Percentiles rank a stretch among this genome's conserved stretches.
Conservation (phyloP, 2,329 filamentous ascomycete genomes). For the Ceratocystis ficicola region DNA sequence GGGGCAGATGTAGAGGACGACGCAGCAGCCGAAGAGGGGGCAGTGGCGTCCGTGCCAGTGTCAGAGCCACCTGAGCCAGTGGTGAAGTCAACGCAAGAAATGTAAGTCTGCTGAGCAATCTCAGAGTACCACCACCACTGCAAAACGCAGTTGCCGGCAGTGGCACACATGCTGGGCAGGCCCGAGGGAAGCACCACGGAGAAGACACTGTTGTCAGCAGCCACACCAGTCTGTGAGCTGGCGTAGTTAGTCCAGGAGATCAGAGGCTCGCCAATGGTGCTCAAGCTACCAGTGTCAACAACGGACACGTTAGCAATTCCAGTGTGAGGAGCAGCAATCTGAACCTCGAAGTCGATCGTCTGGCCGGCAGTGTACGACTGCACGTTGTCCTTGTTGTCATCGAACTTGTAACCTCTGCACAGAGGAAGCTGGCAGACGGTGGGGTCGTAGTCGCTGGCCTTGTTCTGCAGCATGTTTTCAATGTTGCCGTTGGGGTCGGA, state of each 20-base stretch:
- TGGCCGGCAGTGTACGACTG: conserved; percentile 36
- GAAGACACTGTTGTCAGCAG: conserved; percentile 36
- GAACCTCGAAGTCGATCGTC: conserved; percentile 33
- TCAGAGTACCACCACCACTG: conserved; percentile 38
- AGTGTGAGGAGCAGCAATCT: conserved; percentile 36
- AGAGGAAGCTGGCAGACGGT: conserved; percentile 27
- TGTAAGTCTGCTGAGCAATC: conserved; percentile 31
- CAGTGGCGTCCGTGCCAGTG: not conserved
- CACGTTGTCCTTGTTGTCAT: conserved; percentile 34
- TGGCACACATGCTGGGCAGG: conserved; percentile 27
- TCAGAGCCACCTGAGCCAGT: conserved; percentile 11
- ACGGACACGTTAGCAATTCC: conserved; percentile 45
- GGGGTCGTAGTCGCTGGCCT: conserved; percentile 24
- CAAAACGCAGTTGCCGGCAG: conserved; percentile 30
- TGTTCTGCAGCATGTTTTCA: conserved; percentile 29
- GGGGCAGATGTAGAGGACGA: not conserved
- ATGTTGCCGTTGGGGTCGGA: conserved; percentile 32
- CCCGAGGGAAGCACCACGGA: conserved; percentile 31
- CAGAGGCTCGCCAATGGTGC: conserved; percentile 40
- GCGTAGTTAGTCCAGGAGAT: conserved; percentile 46
- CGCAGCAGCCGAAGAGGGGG: not conserved
- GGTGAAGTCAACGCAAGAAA: conserved; percentile 32
- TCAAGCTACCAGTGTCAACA: conserved; percentile 41
- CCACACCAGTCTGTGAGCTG: conserved; percentile 32
- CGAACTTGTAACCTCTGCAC: conserved; percentile 38